Conservation (phyloP, 225 moss, liverwort and hornwort genomes). For the Asterella californica region DNA sequence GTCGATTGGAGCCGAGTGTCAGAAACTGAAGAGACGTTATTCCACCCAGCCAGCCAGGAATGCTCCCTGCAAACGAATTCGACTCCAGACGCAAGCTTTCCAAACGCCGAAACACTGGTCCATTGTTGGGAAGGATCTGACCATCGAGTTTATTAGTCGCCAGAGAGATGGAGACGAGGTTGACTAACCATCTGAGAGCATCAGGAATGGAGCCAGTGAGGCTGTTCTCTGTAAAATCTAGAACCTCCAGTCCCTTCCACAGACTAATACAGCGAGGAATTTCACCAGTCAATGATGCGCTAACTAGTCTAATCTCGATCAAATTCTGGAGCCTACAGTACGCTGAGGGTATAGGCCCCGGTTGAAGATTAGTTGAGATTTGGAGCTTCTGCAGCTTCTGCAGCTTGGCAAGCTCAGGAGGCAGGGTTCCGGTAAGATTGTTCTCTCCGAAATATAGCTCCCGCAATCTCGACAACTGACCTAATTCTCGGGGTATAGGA, state of each 20-base stretch:
- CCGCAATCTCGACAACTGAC: background rate
- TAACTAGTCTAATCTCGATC: background rate
- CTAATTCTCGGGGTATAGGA: slow-evolving; percentile 17
- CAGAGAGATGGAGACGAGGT: background rate
- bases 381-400: background rate
- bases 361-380: background rate
- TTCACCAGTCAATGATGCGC: background rate
- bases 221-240: background rate
- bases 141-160: background rate
- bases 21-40: background rate
- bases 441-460: background rate
- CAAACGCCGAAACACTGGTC: background rate
- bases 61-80: background rate
- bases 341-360: slow-evolving; percentile 7
- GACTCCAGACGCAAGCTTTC: background rate
- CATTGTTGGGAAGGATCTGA: background rate
- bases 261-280: background rate
- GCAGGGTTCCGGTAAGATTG: background rate
- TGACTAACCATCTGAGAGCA: background rate
- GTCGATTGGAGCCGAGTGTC: background rate
- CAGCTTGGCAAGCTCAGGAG: background rate
- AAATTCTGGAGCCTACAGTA: slow-evolving; percentile 13
- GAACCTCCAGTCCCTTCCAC: background rate
- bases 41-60: background rate
- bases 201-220: background rate